phyloP scores from a whole-genome alignment of 306 rosid genomes.

The Quercus parvula region DNA sequence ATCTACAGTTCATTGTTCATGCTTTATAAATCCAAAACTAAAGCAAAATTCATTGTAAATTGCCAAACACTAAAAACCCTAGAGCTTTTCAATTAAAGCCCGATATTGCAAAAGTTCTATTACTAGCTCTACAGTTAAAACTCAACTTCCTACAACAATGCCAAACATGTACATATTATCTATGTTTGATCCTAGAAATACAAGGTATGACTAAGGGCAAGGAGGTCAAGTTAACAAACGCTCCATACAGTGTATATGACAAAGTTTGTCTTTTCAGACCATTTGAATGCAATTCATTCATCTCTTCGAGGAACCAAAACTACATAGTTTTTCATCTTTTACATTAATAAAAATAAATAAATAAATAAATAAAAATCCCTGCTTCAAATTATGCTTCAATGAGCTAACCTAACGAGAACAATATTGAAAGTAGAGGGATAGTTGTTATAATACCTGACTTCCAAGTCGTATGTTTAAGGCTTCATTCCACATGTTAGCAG shows the following conservation, averaged over 20 bases:
- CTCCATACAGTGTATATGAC: not conserved
- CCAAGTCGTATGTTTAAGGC: constrained; percentile 94
- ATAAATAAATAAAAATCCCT: not conserved
- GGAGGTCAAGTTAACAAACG: not conserved
- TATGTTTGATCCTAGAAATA: not conserved
- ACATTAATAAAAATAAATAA: not conserved
- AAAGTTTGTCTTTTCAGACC: not conserved
- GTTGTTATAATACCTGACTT: constrained; percentile 55
- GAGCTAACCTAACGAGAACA: constrained; percentile 11
- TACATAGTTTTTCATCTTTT: not conserved
- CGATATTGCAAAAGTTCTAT: too few species aligned
- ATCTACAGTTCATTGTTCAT: too few species aligned
- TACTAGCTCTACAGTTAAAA: too few species aligned
- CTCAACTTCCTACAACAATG: too few species aligned
- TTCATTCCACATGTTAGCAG: constrained; percentile 96
- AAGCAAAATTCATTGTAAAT: too few species aligned
- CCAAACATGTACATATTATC: too few species aligned
- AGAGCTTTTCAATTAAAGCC: too few species aligned
- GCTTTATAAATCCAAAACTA: too few species aligned
- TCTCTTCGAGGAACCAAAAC: constrained; percentile 16
- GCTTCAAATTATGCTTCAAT: not conserved
- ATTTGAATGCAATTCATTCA: not conserved
- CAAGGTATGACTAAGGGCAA: not conserved
- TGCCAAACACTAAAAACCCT: too few species aligned
- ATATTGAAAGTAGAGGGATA: not conserved